phyloP scores from a whole-genome alignment of 345 rosid species.

The Aquilaria yunnanensis region DNA sequence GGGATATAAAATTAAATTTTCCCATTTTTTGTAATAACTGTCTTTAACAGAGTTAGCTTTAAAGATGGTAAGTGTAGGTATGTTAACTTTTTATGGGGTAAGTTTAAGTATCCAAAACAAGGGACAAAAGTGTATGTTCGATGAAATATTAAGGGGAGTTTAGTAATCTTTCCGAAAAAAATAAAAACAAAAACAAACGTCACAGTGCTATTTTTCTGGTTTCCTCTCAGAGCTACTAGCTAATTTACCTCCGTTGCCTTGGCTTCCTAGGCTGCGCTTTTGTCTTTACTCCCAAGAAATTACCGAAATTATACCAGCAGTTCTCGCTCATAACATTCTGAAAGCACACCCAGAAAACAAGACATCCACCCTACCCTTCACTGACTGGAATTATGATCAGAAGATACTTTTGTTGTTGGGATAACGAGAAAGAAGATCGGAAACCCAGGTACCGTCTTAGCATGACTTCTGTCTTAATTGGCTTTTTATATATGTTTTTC shows the following conservation, averaged over 20 bases:
- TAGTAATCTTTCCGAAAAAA: no score
- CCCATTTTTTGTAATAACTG: no score
- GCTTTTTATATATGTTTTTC: background rate
- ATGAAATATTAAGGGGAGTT: no score
- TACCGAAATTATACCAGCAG: background rate
- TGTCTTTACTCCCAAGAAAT: slow-evolving; percentile 22
- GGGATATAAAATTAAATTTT: no score
- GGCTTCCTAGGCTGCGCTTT: slow-evolving; percentile 25
- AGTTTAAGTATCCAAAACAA: no score
- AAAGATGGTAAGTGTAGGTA: no score
- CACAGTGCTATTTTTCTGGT: no score
- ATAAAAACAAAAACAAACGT: no score
- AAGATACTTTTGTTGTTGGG: slow-evolving; percentile 19
- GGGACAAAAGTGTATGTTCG: no score
- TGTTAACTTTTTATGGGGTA: no score
- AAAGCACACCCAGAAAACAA: background rate
- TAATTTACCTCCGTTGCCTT: slow-evolving; percentile 7
- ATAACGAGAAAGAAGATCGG: slow-evolving; percentile 9
- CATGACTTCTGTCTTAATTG: background rate
- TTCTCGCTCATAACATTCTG: background rate
- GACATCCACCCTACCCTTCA: background rate
- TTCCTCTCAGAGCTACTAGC: no score
- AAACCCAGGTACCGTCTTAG: slow-evolving; percentile 11
- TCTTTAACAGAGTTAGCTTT: no score
- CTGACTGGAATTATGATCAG: slow-evolving; percentile 11